Evolutionary conservation across 441 rosid species (phyloP).

Genomic region (Syzygium malaccense): DNA sequence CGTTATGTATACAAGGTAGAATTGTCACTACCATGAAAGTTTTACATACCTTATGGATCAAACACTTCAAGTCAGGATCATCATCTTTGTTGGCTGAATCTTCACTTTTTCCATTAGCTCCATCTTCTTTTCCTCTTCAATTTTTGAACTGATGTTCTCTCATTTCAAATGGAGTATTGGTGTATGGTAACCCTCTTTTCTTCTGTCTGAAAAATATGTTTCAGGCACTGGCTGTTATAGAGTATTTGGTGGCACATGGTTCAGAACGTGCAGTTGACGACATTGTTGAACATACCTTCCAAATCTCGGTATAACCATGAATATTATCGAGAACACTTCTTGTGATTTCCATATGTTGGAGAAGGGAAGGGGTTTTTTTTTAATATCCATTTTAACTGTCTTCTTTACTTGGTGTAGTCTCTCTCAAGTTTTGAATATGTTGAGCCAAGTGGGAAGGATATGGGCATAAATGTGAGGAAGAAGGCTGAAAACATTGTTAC

Average conservation of each 20-base stretch:
- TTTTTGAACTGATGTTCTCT: background rate
- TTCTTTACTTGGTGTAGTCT: slow-evolving; percentile 36
- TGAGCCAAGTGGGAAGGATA: slow-evolving; percentile 94
- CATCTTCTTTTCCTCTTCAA: background rate
- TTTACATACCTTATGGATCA: background rate
- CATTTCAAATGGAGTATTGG: background rate
- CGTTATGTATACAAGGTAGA: slow-evolving; percentile 94
- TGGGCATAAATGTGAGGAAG: slow-evolving; percentile 94
- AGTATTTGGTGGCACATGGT: slow-evolving; percentile 90
- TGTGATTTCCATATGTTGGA: background rate
- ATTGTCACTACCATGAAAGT: background rate
- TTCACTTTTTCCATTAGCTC: background rate
- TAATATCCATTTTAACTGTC: slow-evolving; percentile 11
- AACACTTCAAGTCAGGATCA: background rate
- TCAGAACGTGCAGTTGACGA: slow-evolving; percentile 97
- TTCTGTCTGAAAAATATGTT: slow-evolving; percentile 2
- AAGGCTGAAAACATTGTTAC: slow-evolving; percentile 74
- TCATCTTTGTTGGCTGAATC: background rate
- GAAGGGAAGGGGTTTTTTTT: slow-evolving; percentile 6
- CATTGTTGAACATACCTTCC: slow-evolving; percentile 91
- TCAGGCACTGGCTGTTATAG: slow-evolving; percentile 92
- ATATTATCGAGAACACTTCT: background rate
- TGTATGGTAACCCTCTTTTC: background rate
- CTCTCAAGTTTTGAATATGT: slow-evolving; percentile 47
- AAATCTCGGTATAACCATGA: slow-evolving; percentile 59